Conservation (phyloP, 2,329 filamentous ascomycete genomes). For the Apiospora arundinis region DNA sequence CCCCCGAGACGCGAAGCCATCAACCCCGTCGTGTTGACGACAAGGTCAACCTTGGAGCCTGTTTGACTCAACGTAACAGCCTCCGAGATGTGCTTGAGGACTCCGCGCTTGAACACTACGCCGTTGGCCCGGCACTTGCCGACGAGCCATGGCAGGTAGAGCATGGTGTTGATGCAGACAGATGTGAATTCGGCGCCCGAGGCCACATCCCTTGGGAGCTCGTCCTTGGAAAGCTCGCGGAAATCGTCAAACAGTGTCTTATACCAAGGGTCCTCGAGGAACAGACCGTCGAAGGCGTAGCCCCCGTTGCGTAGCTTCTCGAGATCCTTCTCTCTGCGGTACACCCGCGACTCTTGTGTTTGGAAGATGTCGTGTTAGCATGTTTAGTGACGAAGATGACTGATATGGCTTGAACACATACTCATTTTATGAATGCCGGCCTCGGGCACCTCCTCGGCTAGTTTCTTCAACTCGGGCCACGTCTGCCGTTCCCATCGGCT, state of each 20-base stretch:
- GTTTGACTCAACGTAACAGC: conserved; percentile 66
- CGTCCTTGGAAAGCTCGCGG: conserved; percentile 60
- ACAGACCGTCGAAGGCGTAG: conserved; percentile 70
- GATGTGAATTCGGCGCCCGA: conserved; percentile 80
- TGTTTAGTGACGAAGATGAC: neutral
- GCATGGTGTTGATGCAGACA: conserved; percentile 87
- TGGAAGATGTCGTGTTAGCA: neutral
- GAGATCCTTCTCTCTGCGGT: conserved; percentile 68
- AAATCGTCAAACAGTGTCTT: conserved; percentile 75
- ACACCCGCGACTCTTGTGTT: conserved; percentile 52
- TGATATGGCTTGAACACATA: conserved; percentile 25
- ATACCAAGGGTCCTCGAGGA: conserved; percentile 75
- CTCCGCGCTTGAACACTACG: conserved; percentile 68
- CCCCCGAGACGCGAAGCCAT: conserved; percentile 78
- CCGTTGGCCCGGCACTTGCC: conserved; percentile 80
- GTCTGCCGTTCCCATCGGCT: conserved; percentile 40
- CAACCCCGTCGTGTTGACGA: conserved; percentile 88
- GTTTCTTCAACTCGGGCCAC: conserved; percentile 38
- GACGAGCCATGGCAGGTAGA: conserved; percentile 87
- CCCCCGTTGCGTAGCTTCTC: conserved; percentile 36
- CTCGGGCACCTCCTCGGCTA: conserved; percentile 41
- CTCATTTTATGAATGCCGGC: conserved; percentile 42
- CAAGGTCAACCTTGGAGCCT: conserved; percentile 62
- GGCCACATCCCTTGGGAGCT: conserved; percentile 70
- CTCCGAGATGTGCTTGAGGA: conserved; percentile 74